phyloP scores from a whole-genome alignment of 1,284 basidiomycete species.

The Athelia psychrophila region DNA sequence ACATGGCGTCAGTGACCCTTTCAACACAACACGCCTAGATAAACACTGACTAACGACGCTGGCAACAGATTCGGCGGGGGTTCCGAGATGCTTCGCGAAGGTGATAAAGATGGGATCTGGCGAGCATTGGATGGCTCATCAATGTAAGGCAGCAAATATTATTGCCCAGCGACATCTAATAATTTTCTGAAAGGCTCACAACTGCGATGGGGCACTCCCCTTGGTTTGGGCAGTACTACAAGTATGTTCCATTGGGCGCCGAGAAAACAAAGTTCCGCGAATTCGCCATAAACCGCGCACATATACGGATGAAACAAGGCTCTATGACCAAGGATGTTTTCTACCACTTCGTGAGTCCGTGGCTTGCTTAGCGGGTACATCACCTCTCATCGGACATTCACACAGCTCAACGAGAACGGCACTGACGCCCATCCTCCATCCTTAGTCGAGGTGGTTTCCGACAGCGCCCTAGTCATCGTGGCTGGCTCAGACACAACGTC shows the following conservation, averaged over 20 bases:
- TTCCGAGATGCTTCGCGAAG: too few species aligned
- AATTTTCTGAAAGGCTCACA: not conserved
- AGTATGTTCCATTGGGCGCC: conserved; percentile 15
- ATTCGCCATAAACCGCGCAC: conserved; percentile 32
- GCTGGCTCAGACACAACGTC: conserved; percentile 38
- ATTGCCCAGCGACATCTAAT: too few species aligned
- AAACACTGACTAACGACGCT: too few species aligned
- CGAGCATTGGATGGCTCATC: too few species aligned
- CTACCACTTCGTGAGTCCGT: conserved; percentile 18
- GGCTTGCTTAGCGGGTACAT: not conserved
- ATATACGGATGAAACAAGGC: conserved; percentile 28
- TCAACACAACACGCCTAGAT: too few species aligned
- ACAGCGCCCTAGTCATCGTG: conserved; percentile 47
- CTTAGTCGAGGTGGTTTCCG: conserved; percentile 35
- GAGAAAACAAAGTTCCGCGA: conserved; percentile 20
- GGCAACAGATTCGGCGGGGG: too few species aligned
- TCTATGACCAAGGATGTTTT: conserved; percentile 45
- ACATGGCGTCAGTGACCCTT: too few species aligned
- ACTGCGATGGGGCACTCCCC: conserved; percentile 36
- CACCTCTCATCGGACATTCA: not conserved
- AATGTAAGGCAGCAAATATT: too few species aligned
- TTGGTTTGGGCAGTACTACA: conserved; percentile 26
- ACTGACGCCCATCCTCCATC: conserved; percentile 35
- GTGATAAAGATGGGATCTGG: too few species aligned
- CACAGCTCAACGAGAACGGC: conserved; percentile 46